Conservation (phyloP, 208 protist species). For the Trichomonas vaginalis region DNA sequence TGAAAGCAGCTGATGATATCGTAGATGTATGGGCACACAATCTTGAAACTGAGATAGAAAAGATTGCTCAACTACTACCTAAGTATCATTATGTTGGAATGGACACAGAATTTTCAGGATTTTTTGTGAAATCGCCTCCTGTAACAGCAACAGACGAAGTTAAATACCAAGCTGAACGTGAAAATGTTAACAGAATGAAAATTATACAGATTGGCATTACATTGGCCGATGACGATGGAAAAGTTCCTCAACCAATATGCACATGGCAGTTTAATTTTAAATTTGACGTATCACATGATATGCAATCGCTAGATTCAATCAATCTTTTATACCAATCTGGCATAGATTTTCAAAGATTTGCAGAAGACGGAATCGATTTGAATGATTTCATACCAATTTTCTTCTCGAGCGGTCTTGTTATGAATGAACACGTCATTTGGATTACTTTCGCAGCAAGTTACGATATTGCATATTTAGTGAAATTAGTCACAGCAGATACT, state of each 20-base stretch:
- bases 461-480: slow-evolving; percentile 76
- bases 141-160: background rate
- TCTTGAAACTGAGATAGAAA: slow-evolving; percentile 75
- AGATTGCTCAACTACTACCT: slow-evolving; percentile 70
- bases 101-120: slow-evolving; percentile 95
- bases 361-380: slow-evolving; percentile 46
- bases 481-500: background rate
- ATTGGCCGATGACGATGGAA: slow-evolving; percentile 80
- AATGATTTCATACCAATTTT: slow-evolving; percentile 81
- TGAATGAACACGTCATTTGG: slow-evolving; percentile 84
- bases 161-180: background rate
- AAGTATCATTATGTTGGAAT: slow-evolving; percentile 82
- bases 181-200: slow-evolving; percentile 79
- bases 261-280: slow-evolving; percentile 99
- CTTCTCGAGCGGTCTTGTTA: slow-evolving; percentile 74
- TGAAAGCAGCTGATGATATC: slow-evolving; percentile 25
- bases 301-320: slow-evolving; percentile 88
- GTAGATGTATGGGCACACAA: slow-evolving; percentile 84
- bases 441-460: slow-evolving; percentile 90
- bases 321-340: slow-evolving; percentile 70
- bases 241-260: slow-evolving; percentile 62
- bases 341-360: slow-evolving; percentile 69
- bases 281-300: slow-evolving; percentile 78
- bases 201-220: slow-evolving; percentile 94
- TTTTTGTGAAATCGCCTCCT: slow-evolving; percentile 48